These are phyloP conservation scores for Thraustochytrium striatum DNA, from an alignment of 352 stramenopile genomes.

Conservation along the genomic window DNA sequence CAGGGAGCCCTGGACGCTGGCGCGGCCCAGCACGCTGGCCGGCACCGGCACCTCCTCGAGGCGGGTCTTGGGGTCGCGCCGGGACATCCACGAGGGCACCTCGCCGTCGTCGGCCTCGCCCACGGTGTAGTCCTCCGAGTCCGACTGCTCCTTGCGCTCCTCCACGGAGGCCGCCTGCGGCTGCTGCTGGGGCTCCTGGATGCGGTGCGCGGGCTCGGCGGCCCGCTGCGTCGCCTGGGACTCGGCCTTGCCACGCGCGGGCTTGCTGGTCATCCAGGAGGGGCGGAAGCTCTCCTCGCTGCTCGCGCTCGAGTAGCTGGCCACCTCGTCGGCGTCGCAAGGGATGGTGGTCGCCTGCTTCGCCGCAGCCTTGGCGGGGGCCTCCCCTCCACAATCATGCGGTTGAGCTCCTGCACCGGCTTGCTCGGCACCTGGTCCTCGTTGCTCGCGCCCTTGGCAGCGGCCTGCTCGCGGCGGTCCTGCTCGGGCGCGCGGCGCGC, in stretches of 20 bases:
- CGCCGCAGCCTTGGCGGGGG: background rate
- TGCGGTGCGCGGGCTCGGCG: too few relatives aligned
- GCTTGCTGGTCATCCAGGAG: background rate
- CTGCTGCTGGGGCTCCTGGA: background rate
- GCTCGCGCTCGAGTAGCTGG: background rate
- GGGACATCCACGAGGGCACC: constrained; percentile 29
- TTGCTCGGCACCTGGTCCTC: background rate
- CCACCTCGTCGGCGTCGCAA: background rate
- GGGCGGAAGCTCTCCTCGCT: too few relatives aligned
- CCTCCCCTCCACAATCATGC: too few relatives aligned
- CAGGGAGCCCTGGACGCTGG: background rate
- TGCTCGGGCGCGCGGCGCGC: too few relatives aligned
- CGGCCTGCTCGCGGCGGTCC: background rate
- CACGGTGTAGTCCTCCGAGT: background rate
- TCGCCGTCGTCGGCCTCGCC: background rate
- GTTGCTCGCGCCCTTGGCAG: too few relatives aligned
- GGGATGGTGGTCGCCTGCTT: background rate
- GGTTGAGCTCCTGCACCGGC: background rate
- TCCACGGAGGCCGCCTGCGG: background rate
- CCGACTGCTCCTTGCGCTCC: background rate
- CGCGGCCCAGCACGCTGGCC: background rate
- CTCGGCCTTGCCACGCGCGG: background rate
- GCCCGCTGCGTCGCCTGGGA: background rate
- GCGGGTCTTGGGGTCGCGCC: constrained; percentile 25
- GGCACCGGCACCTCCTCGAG: constrained; percentile 18